Evolutionary conservation across 495 filamentous ascomycete species (phyloP).

Genomic region (Xylaria castorea): DNA sequence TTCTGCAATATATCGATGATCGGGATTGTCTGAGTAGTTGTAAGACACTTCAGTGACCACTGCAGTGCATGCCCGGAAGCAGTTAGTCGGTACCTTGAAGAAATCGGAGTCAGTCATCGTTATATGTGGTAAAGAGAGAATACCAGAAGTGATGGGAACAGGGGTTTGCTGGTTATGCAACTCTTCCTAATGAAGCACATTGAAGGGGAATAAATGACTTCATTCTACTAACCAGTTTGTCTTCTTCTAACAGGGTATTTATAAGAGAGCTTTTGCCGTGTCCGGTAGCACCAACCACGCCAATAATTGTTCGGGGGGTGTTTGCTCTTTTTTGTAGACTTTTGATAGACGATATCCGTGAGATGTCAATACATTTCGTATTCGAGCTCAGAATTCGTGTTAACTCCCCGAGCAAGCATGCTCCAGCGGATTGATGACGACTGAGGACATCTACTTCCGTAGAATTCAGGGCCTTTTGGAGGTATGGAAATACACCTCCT

Average conservation of each 20-base stretch:
- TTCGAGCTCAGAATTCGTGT: neutral
- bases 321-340: conserved; percentile 20
- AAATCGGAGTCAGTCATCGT: neutral
- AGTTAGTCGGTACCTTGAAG: conserved; percentile 20
- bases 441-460: conserved; percentile 34
- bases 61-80: conserved; percentile 61
- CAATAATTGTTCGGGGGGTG: conserved; percentile 47
- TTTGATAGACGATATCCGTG: conserved; percentile 49
- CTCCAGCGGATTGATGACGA: conserved; percentile 29
- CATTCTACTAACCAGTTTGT: conserved; percentile 23
- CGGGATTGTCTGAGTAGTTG: conserved; percentile 47
- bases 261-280: conserved; percentile 61
- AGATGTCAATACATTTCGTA: conserved; percentile 15
- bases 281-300: conserved; percentile 58
- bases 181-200: no score
- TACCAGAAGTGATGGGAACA: neutral
- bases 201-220: no score
- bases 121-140: neutral
- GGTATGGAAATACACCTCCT: neutral
- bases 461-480: neutral
- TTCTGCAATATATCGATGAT: conserved; percentile 54
- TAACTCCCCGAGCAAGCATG: conserved; percentile 33
- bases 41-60: conserved; percentile 67
- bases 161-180: neutral
- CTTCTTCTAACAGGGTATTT: conserved; percentile 56